Conservation (phyloP, 2,329 filamentous ascomycete species). For the Pestalotiopsis sp. region DNA sequence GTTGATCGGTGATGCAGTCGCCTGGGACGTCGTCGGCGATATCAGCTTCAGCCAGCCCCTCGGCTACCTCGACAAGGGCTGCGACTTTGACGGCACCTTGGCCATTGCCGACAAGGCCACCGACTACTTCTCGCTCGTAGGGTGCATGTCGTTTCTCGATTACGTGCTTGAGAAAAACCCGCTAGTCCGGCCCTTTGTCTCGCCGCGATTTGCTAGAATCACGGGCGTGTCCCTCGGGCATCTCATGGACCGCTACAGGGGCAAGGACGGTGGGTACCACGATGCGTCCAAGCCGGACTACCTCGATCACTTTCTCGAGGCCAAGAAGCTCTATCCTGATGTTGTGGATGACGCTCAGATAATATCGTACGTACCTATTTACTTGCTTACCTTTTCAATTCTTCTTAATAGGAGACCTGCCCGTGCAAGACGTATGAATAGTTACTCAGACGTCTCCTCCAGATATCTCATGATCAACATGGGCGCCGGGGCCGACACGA, state of each 20-base stretch:
- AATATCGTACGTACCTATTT: conserved; percentile 29
- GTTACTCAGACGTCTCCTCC: neutral
- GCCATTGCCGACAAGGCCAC: conserved; percentile 32
- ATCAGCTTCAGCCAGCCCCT: conserved; percentile 44
- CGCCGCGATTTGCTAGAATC: conserved; percentile 22
- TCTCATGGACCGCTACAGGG: conserved; percentile 18
- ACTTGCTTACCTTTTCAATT: neutral
- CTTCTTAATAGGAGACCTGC: no score
- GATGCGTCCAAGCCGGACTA: conserved; percentile 27
- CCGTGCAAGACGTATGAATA: neutral
- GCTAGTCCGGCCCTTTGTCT: conserved; percentile 31
- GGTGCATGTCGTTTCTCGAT: neutral
- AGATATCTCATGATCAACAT: conserved; percentile 26
- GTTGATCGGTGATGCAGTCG: conserved; percentile 16
- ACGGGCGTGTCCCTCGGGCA: conserved; percentile 21
- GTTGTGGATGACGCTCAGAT: conserved; percentile 31
- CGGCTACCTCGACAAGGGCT: conserved; percentile 42
- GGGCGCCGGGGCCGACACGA: conserved; percentile 40
- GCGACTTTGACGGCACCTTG: conserved; percentile 41
- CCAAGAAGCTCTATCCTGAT: conserved; percentile 28
- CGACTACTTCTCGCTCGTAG: conserved; percentile 29
- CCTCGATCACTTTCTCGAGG: conserved; percentile 36
- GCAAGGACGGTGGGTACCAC: conserved; percentile 18
- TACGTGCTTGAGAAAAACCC: conserved; percentile 19
- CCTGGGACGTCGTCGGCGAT: conserved; percentile 45